These are phyloP conservation scores for Teunomyces tritomae DNA, from an alignment of 805 yeast genomes.

Conservation along the genomic window DNA sequence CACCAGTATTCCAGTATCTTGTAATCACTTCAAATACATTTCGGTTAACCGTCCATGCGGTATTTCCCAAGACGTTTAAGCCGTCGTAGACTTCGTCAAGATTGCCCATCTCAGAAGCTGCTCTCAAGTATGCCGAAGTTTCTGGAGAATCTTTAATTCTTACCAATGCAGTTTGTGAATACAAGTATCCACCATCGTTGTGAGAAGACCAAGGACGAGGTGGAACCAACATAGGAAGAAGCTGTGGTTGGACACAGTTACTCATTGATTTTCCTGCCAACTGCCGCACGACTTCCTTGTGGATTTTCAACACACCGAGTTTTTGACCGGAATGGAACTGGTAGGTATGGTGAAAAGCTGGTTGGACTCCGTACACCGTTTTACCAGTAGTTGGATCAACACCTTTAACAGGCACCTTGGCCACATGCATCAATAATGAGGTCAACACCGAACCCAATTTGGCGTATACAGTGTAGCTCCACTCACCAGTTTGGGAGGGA, in stretches of 20 bases:
- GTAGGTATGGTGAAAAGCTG: slow-evolving; percentile 88
- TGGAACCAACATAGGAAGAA: slow-evolving; percentile 85
- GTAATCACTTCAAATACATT: slow-evolving; percentile 66
- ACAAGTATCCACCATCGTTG: slow-evolving; percentile 82
- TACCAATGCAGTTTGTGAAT: slow-evolving; percentile 60
- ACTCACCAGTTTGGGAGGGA: slow-evolving; percentile 13
- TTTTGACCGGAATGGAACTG: slow-evolving; percentile 77
- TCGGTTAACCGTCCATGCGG: slow-evolving; percentile 91
- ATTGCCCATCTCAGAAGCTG: slow-evolving; percentile 70
- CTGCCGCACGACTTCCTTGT: slow-evolving; percentile 61
- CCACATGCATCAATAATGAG: slow-evolving; percentile 74
- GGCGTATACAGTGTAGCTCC: slow-evolving; percentile 35
- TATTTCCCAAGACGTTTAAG: slow-evolving; percentile 76
- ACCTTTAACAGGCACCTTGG: slow-evolving; percentile 77
- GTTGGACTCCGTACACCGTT: slow-evolving; percentile 67
- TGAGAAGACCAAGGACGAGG: slow-evolving; percentile 88
- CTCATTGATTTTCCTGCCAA: slow-evolving; percentile 64
- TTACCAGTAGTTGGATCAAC: slow-evolving; percentile 76
- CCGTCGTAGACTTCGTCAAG: slow-evolving; percentile 73
- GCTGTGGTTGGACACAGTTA: slow-evolving; percentile 77
- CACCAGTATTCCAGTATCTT: slow-evolving; percentile 84
- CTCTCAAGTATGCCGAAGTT: slow-evolving; percentile 81
- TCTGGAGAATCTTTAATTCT: slow-evolving; percentile 85
- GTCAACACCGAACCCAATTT: slow-evolving; percentile 80
- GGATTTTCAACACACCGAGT: slow-evolving; percentile 78